Percentiles rank a stretch among this genome's conserved stretches.
phyloP scores from a whole-genome alignment of 805 yeast genomes.

The Candida oleophila region DNA sequence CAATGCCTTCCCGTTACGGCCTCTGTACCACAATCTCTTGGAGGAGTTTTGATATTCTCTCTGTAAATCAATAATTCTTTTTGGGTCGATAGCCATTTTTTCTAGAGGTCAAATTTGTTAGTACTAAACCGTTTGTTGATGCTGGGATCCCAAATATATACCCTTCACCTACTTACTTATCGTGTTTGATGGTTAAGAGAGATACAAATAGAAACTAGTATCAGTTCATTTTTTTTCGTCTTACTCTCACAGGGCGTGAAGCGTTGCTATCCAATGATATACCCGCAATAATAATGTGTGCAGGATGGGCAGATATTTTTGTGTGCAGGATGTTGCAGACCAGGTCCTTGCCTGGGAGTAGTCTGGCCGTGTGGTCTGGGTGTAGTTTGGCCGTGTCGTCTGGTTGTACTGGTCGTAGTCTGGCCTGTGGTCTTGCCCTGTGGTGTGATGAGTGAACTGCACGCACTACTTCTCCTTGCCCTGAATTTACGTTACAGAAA shows the following conservation, averaged over 20 bases:
- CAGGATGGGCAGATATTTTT: background rate
- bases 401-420: no score
- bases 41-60: conserved; percentile 43
- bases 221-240: background rate
- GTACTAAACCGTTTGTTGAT: no score
- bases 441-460: no score
- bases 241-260: background rate
- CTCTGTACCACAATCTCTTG: conserved; percentile 46
- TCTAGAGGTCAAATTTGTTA: background rate
- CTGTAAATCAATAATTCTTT: conserved; percentile 46
- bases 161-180: background rate
- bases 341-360: no score
- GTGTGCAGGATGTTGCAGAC: background rate
- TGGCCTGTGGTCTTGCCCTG: no score
- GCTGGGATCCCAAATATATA: no score
- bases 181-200: background rate
- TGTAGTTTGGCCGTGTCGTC: no score
- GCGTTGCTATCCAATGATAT: background rate
- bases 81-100: conserved; percentile 32
- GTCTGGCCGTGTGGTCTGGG: no score
- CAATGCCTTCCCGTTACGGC: conserved; percentile 56
- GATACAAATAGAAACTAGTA: background rate
- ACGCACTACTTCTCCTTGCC: no score
- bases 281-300: background rate
- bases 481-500: no score